These are phyloP conservation scores for Dianthus caryophyllus DNA, from an alignment of 148 eudicot species.

Conservation along the genomic window DNA sequence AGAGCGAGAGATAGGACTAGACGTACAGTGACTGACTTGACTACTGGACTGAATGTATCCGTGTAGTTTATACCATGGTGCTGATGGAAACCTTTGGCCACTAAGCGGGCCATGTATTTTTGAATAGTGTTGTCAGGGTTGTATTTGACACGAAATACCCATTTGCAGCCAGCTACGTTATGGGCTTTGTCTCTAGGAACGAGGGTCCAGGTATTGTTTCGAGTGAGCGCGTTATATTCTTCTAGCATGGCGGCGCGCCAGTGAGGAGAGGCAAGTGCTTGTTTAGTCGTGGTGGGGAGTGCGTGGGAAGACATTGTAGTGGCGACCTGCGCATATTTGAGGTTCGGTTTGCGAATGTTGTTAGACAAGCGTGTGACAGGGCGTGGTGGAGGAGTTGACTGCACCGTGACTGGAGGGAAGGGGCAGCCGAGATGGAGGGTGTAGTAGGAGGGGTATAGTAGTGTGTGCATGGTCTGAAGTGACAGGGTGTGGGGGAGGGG, in stretches of 20 bases:
- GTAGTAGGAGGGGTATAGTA: too few species aligned
- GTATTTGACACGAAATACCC: not conserved
- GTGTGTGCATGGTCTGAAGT: too few species aligned
- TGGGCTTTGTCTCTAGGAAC: not conserved
- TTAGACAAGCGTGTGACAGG: not conserved
- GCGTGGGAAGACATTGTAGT: not conserved
- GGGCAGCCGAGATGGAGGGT: too few species aligned
- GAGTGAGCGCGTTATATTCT: not conserved
- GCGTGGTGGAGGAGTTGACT: not conserved
- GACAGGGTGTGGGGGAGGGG: too few species aligned
- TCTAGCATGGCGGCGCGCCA: not conserved
- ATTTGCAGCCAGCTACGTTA: not conserved
- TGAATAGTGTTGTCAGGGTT: not conserved
- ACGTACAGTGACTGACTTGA: not conserved
- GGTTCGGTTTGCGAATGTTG: not conserved
- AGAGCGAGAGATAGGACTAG: not conserved
- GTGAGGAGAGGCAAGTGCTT: not conserved
- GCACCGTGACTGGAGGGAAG: too few species aligned
- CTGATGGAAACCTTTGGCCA: not conserved
- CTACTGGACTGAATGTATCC: not conserved
- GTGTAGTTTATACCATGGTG: not conserved
- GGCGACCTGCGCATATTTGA: not conserved
- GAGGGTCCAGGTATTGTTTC: not conserved
- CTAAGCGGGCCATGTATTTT: not conserved
- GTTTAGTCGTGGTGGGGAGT: not conserved